A percentile compares a stretch with the other conserved stretches of the same genome.
These are phyloP conservation scores for Tephrocybe rancida DNA, from an alignment of 768 basidiomycete genomes.

Conservation along the genomic window DNA sequence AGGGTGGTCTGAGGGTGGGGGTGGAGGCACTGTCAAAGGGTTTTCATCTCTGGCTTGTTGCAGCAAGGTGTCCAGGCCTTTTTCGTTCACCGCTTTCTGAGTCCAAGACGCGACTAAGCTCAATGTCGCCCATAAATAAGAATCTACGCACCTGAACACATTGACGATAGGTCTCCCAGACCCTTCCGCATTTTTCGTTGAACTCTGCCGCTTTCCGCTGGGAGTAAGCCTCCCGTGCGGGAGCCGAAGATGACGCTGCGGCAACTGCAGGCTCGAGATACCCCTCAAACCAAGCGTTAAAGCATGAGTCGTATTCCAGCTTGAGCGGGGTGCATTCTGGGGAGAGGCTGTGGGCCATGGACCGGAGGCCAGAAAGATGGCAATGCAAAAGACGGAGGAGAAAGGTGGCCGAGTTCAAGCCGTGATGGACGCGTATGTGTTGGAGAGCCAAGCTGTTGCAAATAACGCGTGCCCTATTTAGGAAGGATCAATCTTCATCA, in stretches of 20 bases:
- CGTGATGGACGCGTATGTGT: no score
- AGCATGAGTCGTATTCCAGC: conserved; percentile 89
- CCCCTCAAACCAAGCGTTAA: conserved; percentile 97
- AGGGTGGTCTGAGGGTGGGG: neutral
- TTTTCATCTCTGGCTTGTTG: neutral
- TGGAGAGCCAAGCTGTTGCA: no score
- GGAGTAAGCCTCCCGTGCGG: conserved; percentile 41
- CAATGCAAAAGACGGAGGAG: no score
- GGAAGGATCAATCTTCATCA: no score
- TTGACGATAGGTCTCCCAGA: conserved; percentile 77
- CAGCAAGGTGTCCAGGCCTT: neutral
- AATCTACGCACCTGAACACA: conserved; percentile 74
- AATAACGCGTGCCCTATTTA: no score
- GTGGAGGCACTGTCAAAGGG: neutral
- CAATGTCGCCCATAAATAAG: neutral
- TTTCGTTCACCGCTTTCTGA: neutral
- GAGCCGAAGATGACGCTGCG: conserved; percentile 36
- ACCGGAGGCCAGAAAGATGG: no score
- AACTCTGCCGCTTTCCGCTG: conserved; percentile 84
- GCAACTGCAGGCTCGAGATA: conserved; percentile 83
- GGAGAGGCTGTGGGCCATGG: conserved; percentile 86
- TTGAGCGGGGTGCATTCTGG: conserved; percentile 90
- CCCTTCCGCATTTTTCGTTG: conserved; percentile 76
- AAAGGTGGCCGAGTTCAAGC: no score
- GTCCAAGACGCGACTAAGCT: neutral